Conservation (phyloP, 1,139 yeast species). For the Saccharomyces hybrid region DNA sequence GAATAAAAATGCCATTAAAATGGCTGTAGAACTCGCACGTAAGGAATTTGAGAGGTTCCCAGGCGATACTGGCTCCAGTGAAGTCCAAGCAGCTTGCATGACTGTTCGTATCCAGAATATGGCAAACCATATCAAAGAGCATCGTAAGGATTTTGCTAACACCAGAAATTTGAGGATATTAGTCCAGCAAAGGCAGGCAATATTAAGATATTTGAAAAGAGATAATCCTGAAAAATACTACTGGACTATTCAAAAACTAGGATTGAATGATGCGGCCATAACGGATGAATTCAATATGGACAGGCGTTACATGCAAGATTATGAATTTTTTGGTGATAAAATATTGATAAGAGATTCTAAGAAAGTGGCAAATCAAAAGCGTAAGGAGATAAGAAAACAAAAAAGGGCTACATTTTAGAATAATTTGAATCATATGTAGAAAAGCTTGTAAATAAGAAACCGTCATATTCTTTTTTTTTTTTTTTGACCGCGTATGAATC, state of each 20-base stretch:
- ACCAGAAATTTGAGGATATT: constrained; percentile 66
- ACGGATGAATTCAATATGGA: constrained; percentile 78
- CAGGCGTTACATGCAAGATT: constrained; percentile 76
- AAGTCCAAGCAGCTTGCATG: constrained; percentile 88
- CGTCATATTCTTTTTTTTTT: neutral
- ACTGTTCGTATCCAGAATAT: constrained; percentile 74
- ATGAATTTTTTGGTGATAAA: constrained; percentile 67
- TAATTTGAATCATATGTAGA: constrained; percentile 4
- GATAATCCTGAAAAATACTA: constrained; percentile 75
- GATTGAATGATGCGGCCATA: constrained; percentile 74
- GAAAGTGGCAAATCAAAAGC: constrained; percentile 36
- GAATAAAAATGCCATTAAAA: constrained; percentile 47
- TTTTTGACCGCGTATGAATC: neutral
- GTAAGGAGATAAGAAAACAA: constrained; percentile 38
- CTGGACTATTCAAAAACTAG: constrained; percentile 79
- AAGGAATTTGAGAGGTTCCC: constrained; percentile 73
- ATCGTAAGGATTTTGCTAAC: constrained; percentile 66
- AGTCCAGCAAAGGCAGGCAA: constrained; percentile 82
- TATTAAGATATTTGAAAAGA: constrained; percentile 71
- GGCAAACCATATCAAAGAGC: constrained; percentile 64
- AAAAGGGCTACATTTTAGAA: constrained; percentile 17
- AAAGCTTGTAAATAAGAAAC: constrained; percentile 1
- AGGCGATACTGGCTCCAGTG: constrained; percentile 92
- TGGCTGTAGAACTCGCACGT: constrained; percentile 59
- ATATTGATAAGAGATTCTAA: constrained; percentile 39